Base-by-base conservation (phyloP, 805 yeast species). In the Millerago galiae region DNA sequence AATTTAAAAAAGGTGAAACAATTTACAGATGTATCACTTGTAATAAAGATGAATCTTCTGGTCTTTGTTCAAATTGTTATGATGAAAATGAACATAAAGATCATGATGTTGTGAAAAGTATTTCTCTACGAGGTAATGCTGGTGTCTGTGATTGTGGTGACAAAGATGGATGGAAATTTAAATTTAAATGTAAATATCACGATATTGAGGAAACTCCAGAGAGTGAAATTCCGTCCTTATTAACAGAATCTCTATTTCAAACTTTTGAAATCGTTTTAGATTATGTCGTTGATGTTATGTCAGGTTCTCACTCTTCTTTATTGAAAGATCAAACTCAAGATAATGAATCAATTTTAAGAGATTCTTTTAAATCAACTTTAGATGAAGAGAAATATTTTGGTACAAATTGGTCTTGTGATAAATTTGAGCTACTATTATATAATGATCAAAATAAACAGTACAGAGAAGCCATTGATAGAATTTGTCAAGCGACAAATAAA, bases 41-140 rank as follows among this genome's bases (percentile, higher is more conserved):
- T 62, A 90, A 87, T 0, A 72, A 72, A 39, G 95, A 87, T 56
- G 95, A 85, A 35, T 80, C 91, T 0, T 83, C 95, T 60, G 95
- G 90, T 0, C 63, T 90, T 9, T 90, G 98, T 59, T 72, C 80
- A 10, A 66, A 72, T 45, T 90, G 98, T 58, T 90, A 70, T 62
- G 77, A 80, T 38, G 77, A 79, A 3, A 77, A 75, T 4, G 70
- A 74, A 42, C 98, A 90, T 61, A 56, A 58, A 29, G 91, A 79
- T 35, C 98, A 90, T 59, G 74, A 77, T 37, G 80, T 84, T 8
- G 75, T 80, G 43, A 74, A 79, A 14, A 69, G 77, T 32, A 77
- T 84, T 7, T 75, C 82, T 44, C 76, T 75, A 34, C 68, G 85
- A 40, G 83, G 77, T 46, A 83, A 71, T 45, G 76, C 76, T 44